Percentiles rank a stretch among this genome's conserved stretches.
Evolutionary conservation across 2,329 filamentous ascomycete species (phyloP).

Genomic region (Fusarium tupiense): DNA sequence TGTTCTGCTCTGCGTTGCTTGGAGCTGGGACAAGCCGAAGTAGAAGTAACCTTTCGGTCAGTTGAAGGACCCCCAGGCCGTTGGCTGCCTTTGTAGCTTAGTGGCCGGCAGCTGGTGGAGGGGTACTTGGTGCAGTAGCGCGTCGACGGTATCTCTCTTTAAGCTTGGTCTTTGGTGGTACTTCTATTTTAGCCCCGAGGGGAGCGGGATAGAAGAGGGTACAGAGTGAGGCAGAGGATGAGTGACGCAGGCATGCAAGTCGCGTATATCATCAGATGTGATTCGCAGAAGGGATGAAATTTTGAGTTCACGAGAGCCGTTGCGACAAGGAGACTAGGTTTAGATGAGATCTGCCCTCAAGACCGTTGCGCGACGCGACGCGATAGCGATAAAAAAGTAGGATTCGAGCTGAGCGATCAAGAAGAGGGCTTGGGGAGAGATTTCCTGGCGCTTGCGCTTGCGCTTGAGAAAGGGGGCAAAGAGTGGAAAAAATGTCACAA

Average conservation of each 20-base stretch:
- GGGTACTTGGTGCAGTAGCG: constrained; percentile 36
- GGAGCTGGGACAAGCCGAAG: constrained; percentile 30
- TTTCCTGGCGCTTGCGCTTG: constrained; percentile 22
- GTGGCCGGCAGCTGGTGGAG: constrained; percentile 24
- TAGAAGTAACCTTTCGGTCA: constrained; percentile 3
- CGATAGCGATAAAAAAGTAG: constrained; percentile 4
- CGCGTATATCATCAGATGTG: constrained; percentile 13
- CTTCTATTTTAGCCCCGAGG: constrained; percentile 30
- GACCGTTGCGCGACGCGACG: constrained; percentile 30
- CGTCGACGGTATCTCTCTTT: constrained; percentile 23
- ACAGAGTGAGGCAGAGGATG: constrained; percentile 4
- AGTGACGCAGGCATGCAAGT: constrained; percentile 25
- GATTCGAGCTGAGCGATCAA: not conserved
- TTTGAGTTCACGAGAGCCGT: constrained; percentile 5
- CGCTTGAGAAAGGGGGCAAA: constrained; percentile 3
- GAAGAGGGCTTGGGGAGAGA: not conserved
- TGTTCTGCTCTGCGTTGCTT: constrained; percentile 13
- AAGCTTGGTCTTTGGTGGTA: constrained; percentile 24
- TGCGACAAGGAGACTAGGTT: constrained; percentile 7
- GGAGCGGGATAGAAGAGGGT: constrained; percentile 13
- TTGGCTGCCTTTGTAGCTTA: constrained; percentile 38
- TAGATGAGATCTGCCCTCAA: not conserved
- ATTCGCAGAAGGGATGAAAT: not conserved
- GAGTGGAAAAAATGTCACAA: not conserved
- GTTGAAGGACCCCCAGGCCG: constrained; percentile 31